A percentile compares a stretch with the other conserved stretches of the same genome.
phyloP scores from a whole-genome alignment of 2,329 filamentous ascomycete genomes.

The Thyridium curvatum region DNA sequence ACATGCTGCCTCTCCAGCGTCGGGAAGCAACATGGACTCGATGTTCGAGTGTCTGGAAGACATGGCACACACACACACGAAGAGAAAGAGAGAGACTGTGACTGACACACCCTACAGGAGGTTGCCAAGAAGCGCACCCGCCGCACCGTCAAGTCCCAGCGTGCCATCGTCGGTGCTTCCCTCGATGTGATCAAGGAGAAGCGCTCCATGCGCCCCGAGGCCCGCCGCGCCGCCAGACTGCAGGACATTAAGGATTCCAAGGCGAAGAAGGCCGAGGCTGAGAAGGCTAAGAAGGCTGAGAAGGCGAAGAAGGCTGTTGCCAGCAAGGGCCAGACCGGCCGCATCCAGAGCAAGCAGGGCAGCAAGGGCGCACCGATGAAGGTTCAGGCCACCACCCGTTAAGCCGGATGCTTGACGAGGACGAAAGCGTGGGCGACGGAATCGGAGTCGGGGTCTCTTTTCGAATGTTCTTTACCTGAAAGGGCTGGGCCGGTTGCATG shows the following conservation, averaged over 20 bases:
- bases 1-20: background rate
- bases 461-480: slow-evolving; percentile 13
- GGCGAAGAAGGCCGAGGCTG: slow-evolving; percentile 89
- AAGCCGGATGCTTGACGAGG: slow-evolving; percentile 30
- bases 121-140: slow-evolving; percentile 99
- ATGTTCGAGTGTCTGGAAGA: background rate
- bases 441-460: slow-evolving; percentile 12
- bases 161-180: slow-evolving; percentile 97
- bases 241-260: slow-evolving; percentile 95
- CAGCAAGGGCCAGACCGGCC: slow-evolving; percentile 67
- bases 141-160: slow-evolving; percentile 96
- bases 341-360: slow-evolving; percentile 94
- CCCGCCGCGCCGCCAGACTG: slow-evolving; percentile 82
- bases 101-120: slow-evolving; percentile 64
- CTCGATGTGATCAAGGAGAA: slow-evolving; percentile 99
- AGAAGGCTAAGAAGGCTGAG: slow-evolving; percentile 95
- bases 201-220: slow-evolving; percentile 89
- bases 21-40: slow-evolving; percentile 2
- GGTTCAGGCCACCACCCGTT: slow-evolving; percentile 81
- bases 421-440: background rate
- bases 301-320: slow-evolving; percentile 87
- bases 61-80: background rate
- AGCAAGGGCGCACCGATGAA: slow-evolving; percentile 85
- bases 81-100: slow-evolving; percentile 3
- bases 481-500: slow-evolving; percentile 18